Percentiles rank a stretch among this genome's conserved stretches.
Evolutionary conservation across 2,329 filamentous ascomycete genomes (phyloP).

Genomic region (Leptosphaerulina australis): DNA sequence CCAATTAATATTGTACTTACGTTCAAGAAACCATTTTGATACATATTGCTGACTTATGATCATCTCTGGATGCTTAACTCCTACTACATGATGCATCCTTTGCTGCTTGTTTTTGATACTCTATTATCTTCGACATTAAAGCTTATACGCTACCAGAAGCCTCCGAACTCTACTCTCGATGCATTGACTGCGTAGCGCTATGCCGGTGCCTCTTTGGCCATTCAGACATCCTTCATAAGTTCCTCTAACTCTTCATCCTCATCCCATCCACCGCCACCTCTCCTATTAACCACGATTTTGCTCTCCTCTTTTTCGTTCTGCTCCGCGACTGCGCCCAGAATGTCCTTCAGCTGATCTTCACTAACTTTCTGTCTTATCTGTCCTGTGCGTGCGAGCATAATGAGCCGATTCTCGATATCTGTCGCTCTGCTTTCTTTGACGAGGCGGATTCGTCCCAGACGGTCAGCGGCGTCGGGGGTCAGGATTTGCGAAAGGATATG

Average conservation of each 20-base stretch:
- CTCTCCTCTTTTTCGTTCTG: conserved; percentile 64
- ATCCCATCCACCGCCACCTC: conserved; percentile 79
- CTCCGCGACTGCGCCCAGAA: conserved; percentile 83
- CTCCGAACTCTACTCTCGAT: too few relatives aligned
- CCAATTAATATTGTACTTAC: too few relatives aligned
- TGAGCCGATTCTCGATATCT: conserved; percentile 90
- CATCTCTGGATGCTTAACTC: too few relatives aligned
- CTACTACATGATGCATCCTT: too few relatives aligned
- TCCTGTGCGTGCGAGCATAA: conserved; percentile 86
- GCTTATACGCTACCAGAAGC: too few relatives aligned
- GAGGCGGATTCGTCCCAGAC: conserved; percentile 89
- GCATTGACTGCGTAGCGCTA: too few relatives aligned
- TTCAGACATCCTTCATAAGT: conserved; percentile 46
- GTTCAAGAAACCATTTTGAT: too few relatives aligned
- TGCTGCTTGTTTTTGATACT: too few relatives aligned
- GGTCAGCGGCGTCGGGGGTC: conserved; percentile 89
- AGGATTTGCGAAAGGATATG: conserved; percentile 90
- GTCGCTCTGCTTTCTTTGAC: conserved; percentile 91
- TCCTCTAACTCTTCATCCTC: conserved; percentile 76
- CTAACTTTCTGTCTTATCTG: conserved; percentile 88
- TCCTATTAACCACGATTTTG: conserved; percentile 83
- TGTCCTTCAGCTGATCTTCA: conserved; percentile 90
- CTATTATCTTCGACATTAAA: too few relatives aligned
- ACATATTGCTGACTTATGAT: too few relatives aligned
- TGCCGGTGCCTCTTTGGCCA: too few relatives aligned